Base-by-base conservation (phyloP, 768 basidiomycete species). In the Pulveroboletus sp. region DNA sequence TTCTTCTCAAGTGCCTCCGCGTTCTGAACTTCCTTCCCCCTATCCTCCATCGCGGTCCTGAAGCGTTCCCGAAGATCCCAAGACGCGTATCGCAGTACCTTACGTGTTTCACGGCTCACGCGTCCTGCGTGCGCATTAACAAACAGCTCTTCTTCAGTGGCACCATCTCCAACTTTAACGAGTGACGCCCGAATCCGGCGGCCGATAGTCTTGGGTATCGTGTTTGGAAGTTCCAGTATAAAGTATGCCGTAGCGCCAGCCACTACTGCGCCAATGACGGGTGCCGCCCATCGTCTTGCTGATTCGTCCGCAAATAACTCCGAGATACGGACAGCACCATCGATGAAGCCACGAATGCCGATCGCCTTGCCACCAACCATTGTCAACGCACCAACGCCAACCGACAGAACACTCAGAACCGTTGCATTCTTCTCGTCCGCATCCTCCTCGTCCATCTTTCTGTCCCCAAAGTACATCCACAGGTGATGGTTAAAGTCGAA, bases 31-130 rank as follows among this genome's bases (percentile, higher is more conserved):
- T 94, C 91, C 61, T 78, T 79, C 33, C 75, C 78, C 39, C 82
- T 73, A 64, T 87, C 84, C 58, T 98, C 93, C 75, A 93, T 79
- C 15, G 89, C 86, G 4, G 71, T 73, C 49, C 81, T 76, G 75
- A 93, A 95, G 38, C 86, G 78, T 69, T 90, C 88, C 58, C 79
- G 79, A 53, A 94, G 63, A 67, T 97, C 94, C 91, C 91, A 97
- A 18, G 87, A 83, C 17, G 89, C 94, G 28, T 93, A 68, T 42
- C 94, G 76, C 51, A 99, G 72, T 40, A 99, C 95, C 73, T 97
- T 97, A 59, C 95, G 79, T 21, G 92, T 89, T 77, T 98, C 95
- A 33, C 82, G 75, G 46, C 82, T 73, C 36, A 97, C 77, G 18
- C 95, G 76, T 38, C 73, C 76, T 2, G 80, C 77, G 62, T 97